Base-by-base conservation (phyloP, 768 basidiomycete genomes). In the Auricularia sp. region DNA sequence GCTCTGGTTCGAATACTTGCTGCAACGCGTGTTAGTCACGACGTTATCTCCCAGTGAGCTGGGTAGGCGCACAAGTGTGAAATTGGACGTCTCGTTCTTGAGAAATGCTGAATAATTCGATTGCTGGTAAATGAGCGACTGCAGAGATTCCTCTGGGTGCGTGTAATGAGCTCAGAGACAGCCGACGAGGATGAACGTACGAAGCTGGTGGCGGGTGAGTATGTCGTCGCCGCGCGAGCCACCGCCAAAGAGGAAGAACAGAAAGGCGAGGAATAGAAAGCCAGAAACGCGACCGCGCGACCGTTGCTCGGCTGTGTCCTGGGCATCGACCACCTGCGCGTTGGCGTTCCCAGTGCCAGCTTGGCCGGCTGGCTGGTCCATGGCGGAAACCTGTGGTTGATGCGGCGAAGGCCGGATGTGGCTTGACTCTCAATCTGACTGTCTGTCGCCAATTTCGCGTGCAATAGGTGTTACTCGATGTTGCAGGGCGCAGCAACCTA, bases 81-180 rank as follows among this genome's bases (percentile, higher is more conserved):
- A 90, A 68, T 90, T 84, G 0, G 87, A 78, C 21, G 56, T 59
- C 74, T 76, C 8, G 83, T 85, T 6, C 87, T 86, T 85, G 74
- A 88, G 73, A 88, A 88, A 92, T 1, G 85, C 82, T 1, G 87
- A 86, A 69, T 83, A 92, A 72, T 91, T 90, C n/a, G 81, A 81
- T 12, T 86, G 73, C 66, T 89, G 84, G 70, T 82, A 77, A 36
- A 79, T 78, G 65, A 91, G 72, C 6, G 79, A 78, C 36, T 79
- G 75, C 3, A 92, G 70, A n/a, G 84, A 77, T 66, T 90, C 83
- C 42, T 58, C 70, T 87, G 53, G 33, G 39, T 29, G 35, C 61
- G 39, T 29, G 29, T 29, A 14, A 51, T 53, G 34, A 58, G 67
- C 29, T 90, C 88, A 6, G 83, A 81, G 8, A 29, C 7, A 33